Conservation (phyloP, 2,329 filamentous ascomycete species). For the Epichloe scottii region DNA sequence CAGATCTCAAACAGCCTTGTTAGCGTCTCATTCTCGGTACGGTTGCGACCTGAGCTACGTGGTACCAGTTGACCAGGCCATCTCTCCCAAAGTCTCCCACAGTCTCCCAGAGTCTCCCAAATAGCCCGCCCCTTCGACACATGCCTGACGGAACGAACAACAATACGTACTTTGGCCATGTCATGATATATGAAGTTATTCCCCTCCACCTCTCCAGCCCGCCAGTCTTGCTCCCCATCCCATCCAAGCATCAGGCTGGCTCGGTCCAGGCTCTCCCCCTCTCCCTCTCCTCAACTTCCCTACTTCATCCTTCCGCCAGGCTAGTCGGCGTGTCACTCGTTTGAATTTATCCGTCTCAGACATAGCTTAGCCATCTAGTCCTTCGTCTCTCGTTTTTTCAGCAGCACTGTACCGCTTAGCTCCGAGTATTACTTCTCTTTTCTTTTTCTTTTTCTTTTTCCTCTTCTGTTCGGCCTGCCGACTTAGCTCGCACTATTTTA, state of each 20-base stretch:
- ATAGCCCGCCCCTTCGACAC: background rate
- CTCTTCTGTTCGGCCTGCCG: background rate
- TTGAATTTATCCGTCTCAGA: background rate
- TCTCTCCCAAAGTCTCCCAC: too few species aligned
- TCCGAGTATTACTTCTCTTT: background rate
- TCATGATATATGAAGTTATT: slow-evolving; percentile 2
- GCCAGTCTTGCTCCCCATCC: background rate
- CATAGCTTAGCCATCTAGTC: background rate
- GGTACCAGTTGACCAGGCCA: background rate
- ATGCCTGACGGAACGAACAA: background rate
- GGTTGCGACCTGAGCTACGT: background rate
- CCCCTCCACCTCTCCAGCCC: background rate
- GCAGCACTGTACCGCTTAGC: background rate
- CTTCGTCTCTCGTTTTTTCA: background rate
- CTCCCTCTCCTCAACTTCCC: background rate
- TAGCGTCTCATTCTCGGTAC: background rate
- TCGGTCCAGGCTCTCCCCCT: background rate
- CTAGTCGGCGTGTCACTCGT: slow-evolving; percentile 5
- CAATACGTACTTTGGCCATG: background rate
- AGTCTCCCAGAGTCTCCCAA: too few species aligned
- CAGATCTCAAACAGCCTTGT: background rate
- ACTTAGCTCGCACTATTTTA: slow-evolving; percentile 1
- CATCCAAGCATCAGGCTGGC: background rate
- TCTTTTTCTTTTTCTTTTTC: background rate
- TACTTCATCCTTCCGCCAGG: slow-evolving; percentile 1